Conservation (phyloP, 148 eudicot species). For the Rhododendron molle region DNA sequence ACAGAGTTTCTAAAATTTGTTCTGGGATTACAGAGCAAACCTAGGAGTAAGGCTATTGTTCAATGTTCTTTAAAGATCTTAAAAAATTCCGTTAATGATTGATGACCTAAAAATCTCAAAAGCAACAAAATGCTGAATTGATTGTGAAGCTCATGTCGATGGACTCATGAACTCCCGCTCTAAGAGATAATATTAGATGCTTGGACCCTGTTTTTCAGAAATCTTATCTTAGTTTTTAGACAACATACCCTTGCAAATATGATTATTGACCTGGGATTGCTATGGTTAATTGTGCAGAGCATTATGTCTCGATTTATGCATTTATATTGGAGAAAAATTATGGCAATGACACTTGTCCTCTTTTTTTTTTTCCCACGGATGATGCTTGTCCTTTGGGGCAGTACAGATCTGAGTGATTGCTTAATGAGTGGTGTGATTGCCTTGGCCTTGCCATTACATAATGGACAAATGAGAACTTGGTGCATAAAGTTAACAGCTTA, state of each 20-base stretch:
- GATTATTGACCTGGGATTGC: neutral
- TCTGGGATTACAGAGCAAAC: neutral
- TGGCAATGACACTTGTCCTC: neutral
- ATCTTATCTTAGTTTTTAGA: neutral
- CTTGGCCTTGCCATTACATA: neutral
- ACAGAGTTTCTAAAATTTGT: neutral
- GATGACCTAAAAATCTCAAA: neutral
- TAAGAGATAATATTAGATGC: neutral
- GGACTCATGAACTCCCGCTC: neutral
- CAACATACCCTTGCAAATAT: neutral
- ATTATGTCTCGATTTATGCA: neutral
- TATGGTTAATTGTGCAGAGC: neutral
- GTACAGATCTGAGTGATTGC: neutral
- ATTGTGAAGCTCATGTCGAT: neutral
- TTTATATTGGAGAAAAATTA: neutral
- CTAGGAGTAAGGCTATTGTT: neutral
- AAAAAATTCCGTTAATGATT: neutral
- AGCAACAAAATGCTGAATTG: neutral
- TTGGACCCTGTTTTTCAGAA: neutral
- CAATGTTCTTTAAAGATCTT: neutral
- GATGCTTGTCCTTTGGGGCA: neutral
- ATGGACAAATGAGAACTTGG: neutral
- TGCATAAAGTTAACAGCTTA: neutral
- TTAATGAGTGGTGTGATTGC: neutral
- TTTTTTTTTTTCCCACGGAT: too few relatives aligned